A percentile compares a stretch with the other conserved stretches of the same genome.
Conservation (phyloP, 352 stramenopile species). For the Globisporangium nodosum region DNA sequence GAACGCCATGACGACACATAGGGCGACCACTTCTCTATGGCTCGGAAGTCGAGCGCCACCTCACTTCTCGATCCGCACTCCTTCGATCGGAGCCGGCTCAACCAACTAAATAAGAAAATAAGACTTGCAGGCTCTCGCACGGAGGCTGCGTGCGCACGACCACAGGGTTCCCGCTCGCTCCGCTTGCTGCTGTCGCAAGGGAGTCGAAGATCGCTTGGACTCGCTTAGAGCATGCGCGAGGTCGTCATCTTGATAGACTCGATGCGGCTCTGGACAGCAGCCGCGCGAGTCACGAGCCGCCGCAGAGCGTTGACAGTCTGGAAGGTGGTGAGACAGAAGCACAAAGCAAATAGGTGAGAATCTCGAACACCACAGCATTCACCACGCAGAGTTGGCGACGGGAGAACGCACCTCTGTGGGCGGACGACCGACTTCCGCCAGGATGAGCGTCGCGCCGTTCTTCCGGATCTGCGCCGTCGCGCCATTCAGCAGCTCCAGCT, state of each 20-base stretch:
- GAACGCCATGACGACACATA: conserved; percentile 11
- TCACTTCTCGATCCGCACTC: conserved; percentile 10
- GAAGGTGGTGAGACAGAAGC: not conserved
- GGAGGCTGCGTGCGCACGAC: not conserved
- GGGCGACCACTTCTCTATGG: conserved; percentile 15
- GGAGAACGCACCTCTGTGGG: conserved; percentile 25
- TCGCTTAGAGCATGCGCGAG: conserved; percentile 14
- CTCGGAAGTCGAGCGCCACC: conserved; percentile 1
- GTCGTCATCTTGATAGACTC: conserved; percentile 25
- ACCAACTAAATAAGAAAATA: conserved; percentile 12
- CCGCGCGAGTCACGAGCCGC: conserved; percentile 45
- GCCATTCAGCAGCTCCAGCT: conserved; percentile 49
- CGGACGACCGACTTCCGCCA: conserved; percentile 39
- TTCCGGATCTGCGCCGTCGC: conserved; percentile 68
- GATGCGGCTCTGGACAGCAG: conserved; percentile 47
- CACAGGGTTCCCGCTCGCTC: not conserved
- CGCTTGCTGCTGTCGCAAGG: conserved; percentile 4
- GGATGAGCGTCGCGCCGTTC: conserved; percentile 54
- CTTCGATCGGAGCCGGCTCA: conserved; percentile 15
- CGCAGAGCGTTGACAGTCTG: conserved; percentile 38
- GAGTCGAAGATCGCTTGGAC: not conserved
- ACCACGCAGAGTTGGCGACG: not conserved
- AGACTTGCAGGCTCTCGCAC: not conserved
- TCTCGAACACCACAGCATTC: not conserved
- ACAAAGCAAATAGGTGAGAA: not conserved